phyloP scores from a whole-genome alignment of 495 filamentous ascomycete species.

The Thermothielavioides terrestris region DNA sequence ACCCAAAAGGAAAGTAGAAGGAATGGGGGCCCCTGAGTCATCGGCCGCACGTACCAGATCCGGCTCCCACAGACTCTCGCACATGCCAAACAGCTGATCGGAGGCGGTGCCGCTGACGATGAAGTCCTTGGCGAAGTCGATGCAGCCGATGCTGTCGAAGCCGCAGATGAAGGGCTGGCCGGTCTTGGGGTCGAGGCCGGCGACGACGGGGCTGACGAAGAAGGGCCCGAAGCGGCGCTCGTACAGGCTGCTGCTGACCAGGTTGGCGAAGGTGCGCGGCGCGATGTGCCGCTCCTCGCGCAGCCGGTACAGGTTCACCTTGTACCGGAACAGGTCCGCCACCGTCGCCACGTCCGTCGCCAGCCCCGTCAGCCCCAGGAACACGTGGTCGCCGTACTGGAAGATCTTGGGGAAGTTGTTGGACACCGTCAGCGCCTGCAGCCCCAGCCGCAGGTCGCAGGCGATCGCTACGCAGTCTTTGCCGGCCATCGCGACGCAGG shows the following conservation, averaged over 20 bases:
- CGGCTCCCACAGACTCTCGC: conserved; percentile 96
- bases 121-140: conserved; percentile 98
- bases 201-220: conserved; percentile 90
- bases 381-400: conserved; percentile 80
- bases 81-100: conserved; percentile 97
- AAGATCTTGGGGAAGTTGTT: conserved; percentile 99
- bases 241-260: conserved; percentile 83
- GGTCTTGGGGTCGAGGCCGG: conserved; percentile 84
- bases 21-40: too few species aligned
- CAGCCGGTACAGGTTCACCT: conserved; percentile 99
- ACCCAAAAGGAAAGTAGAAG: neutral
- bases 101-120: conserved; percentile 94
- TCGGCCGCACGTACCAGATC: conserved; percentile 66
- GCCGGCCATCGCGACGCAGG: conserved; percentile 96
- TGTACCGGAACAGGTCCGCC: conserved; percentile 95
- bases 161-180: conserved; percentile 96
- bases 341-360: conserved; percentile 94
- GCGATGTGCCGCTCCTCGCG: conserved; percentile 95
- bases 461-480: conserved; percentile 99
- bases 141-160: conserved; percentile 98
- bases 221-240: conserved; percentile 93
- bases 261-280: conserved; percentile 89
- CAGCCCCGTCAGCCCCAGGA: conserved; percentile 93
- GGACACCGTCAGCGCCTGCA: conserved; percentile 92
- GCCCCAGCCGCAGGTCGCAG: conserved; percentile 94